phyloP scores from a whole-genome alignment of 116 monocot genomes.

The Iris pallida region DNA sequence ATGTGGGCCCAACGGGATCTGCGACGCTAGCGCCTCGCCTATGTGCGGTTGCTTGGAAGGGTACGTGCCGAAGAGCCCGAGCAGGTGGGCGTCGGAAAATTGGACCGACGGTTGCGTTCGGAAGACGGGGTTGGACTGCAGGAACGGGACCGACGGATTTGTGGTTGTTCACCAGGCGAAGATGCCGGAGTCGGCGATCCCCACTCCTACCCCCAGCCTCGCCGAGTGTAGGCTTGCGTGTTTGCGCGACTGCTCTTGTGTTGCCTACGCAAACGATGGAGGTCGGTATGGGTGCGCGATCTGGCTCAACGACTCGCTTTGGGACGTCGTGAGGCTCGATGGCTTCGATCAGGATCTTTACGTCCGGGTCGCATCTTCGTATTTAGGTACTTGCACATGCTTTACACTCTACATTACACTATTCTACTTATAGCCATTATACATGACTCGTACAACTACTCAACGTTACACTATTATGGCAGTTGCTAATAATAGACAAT shows the following conservation, averaged over 20 bases:
- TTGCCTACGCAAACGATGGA: constrained; percentile 11
- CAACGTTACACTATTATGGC: too few species aligned
- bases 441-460: too few species aligned
- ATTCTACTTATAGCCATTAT: too few species aligned
- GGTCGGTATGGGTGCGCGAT: constrained; percentile 13
- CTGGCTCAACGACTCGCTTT: constrained; percentile 9
- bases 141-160: constrained; percentile 19
- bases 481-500: too few species aligned
- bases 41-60: constrained; percentile 11
- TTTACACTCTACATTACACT: too few species aligned
- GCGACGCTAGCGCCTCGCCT: constrained; percentile 7
- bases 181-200: constrained; percentile 32
- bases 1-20: constrained; percentile 10
- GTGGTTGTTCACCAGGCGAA: constrained; percentile 15
- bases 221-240: constrained; percentile 20
- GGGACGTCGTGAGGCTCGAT: constrained; percentile 10
- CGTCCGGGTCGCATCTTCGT: constrained; percentile 16
- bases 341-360: constrained; percentile 15
- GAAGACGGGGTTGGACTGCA: constrained; percentile 17
- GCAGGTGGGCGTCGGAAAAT: constrained; percentile 9
- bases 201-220: too few species aligned
- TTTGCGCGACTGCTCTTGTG: constrained; percentile 20
- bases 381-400: constrained; percentile 7
- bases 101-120: constrained; percentile 15
- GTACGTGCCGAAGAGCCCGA: constrained; percentile 2